phyloP scores from a whole-genome alignment of 768 basidiomycete species.

The Infundibulicybe gibba region DNA sequence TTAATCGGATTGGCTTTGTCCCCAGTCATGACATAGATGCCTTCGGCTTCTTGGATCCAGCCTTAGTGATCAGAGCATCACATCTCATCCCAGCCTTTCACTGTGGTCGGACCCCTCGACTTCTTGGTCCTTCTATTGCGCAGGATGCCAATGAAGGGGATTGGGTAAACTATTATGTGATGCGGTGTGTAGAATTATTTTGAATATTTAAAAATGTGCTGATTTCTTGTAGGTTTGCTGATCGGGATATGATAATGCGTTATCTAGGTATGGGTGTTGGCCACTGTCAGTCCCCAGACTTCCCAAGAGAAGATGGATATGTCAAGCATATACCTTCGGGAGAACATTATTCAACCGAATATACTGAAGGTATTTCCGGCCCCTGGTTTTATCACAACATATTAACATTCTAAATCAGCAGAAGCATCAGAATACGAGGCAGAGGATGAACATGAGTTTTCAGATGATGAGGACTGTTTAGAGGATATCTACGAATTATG shows the following conservation, averaged over 20 bases:
- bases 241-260: slow-evolving; percentile 35
- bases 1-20: slow-evolving; percentile 20
- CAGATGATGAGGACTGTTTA: no score
- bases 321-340: background rate
- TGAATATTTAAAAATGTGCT: background rate
- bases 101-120: slow-evolving; percentile 12
- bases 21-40: slow-evolving; percentile 13
- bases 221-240: slow-evolving; percentile 26
- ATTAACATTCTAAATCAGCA: no score
- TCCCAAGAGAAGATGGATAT: background rate
- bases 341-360: no score
- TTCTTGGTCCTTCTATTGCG: slow-evolving; percentile 13
- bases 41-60: slow-evolving; percentile 32
- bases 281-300: slow-evolving; percentile 6
- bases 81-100: slow-evolving; percentile 30
- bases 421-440: no score
- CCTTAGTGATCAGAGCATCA: slow-evolving; percentile 22
- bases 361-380: no score
- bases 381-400: no score
- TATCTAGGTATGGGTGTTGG: slow-evolving; percentile 25
- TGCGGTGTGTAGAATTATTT: slow-evolving; percentile 18
- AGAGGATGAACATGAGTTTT: no score
- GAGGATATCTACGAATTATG: no score
- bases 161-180: slow-evolving; percentile 30
- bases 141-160: slow-evolving; percentile 7